Base-by-base conservation (phyloP, 164 flowering plant genomes). In the Nymphaea colorata region DNA sequence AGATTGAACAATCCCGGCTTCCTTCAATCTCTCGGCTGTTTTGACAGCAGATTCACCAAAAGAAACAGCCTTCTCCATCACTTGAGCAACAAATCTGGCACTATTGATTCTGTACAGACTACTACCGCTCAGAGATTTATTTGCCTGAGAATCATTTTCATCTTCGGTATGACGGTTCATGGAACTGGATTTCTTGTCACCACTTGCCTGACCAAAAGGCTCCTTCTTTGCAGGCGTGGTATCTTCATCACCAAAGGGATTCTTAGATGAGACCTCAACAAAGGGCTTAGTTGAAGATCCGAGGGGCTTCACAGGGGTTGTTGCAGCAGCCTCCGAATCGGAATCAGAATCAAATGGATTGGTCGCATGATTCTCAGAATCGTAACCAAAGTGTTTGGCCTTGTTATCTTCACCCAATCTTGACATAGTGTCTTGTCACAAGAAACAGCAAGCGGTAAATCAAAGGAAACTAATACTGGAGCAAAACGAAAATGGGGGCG, bases 291-390 rank as follows among this genome's bases (percentile, higher is more conserved):
- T 84, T 16, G 83, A 69, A 10, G 86, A 75, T 72, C 81, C 82
- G 3, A 71, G 62, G 4, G 78, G 76, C 4, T 65, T 81, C 44
- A 69, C 51, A 10, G 69, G 74, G 67, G 71, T 70, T 25, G 81
- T 83, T 16, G 51, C 62, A 25, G 82, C 82, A n/a, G 81, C 61
- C 18, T 81, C 89, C 45, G 77, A 64, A 55, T 83, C 87, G 2
- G 82, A 77, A 75, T 79, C 88, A 70, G 82, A 77, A 75, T 79
- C 88, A 70, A 92, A 88, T 11, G 93, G 95, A 76, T 88, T 88
- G 17, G 82, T 68, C n/a, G 70, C 78, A 53, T 81, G 62, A 71
- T 71, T 42, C 15, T 65, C 73, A 42, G 84, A 77, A 7, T 77
- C 83, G 66, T 71, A 82, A 18, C 85, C 76, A 41, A 64, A 72